Evolutionary conservation across 2,329 filamentous ascomycete genomes (phyloP).

Genomic region (Xylaria sp.): DNA sequence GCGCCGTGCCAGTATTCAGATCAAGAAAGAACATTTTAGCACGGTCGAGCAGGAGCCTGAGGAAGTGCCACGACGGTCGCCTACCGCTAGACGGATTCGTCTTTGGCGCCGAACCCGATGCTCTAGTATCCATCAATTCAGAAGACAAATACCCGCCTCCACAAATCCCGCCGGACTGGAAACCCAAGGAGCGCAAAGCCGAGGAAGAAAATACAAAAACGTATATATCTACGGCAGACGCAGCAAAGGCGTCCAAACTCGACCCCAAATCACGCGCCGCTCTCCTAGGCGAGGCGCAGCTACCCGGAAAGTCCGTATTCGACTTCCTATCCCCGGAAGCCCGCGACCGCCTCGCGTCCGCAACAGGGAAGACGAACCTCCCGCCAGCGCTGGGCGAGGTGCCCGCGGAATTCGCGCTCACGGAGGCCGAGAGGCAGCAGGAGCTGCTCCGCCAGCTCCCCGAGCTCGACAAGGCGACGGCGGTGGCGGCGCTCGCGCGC

Average conservation of each 20-base stretch:
- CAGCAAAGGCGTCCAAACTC: constrained; percentile 79
- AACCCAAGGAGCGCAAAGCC: constrained; percentile 60
- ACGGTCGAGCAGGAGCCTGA: constrained; percentile 59
- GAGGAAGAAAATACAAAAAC: constrained; percentile 37
- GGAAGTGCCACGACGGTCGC: constrained; percentile 85
- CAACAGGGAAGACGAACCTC: constrained; percentile 79
- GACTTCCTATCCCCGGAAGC: constrained; percentile 86
- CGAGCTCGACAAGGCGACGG: constrained; percentile 72
- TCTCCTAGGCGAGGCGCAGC: constrained; percentile 80
- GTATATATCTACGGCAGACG: constrained; percentile 63
- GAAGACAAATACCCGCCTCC: constrained; percentile 70
- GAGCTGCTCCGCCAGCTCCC: constrained; percentile 70
- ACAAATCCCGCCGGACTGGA: constrained; percentile 78
- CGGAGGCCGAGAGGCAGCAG: constrained; percentile 71
- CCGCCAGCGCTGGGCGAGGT: constrained; percentile 82
- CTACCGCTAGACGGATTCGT: constrained; percentile 84
- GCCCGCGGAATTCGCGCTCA: constrained; percentile 71
- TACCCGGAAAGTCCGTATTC: constrained; percentile 95
- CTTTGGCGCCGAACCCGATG: constrained; percentile 67
- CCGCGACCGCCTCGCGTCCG: constrained; percentile 78
- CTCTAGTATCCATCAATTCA: constrained; percentile 57
- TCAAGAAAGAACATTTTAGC: constrained; percentile 68
- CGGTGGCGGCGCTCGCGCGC: constrained; percentile 74
- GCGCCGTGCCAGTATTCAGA: constrained; percentile 78
- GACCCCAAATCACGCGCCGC: constrained; percentile 81